Base-by-base conservation (phyloP, 2,329 filamentous ascomycete genomes). In the Aspergillus ochraceus region DNA sequence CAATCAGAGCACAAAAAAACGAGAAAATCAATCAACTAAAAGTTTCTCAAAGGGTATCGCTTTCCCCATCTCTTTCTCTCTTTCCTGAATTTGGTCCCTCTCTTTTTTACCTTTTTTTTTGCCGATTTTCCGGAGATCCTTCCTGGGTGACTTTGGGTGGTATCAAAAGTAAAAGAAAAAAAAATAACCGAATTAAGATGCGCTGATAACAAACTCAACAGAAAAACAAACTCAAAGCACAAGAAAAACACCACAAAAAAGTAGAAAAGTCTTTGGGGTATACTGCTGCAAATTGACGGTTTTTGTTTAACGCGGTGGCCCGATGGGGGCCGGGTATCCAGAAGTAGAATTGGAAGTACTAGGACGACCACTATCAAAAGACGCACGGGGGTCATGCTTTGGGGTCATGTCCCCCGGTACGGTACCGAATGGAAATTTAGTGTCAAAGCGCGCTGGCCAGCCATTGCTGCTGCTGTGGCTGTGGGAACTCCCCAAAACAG, bases 341-440 rank as follows among this genome's bases (percentile, higher is more conserved):
- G 91, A 94, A 90, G 90, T 90, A 85, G 92, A 96, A 89, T 96
- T 90, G 82, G 92, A 95, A 82, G 92, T 96, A 74, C 90, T 94
- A 77, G 92, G 92, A 75, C 92, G 90, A 76, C 92, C 92, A 83
- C 91, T 95, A 79, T 96, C 92, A 76, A 90, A 91, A 75, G 92
- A 96, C 76, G 88, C 88, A 77, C 92, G 89, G 76, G 90, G 84
- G 76, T 88, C 87, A 80, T 96, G 91, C 78, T 91, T 90, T 66
- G 92, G 91, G 46, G 91, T 96, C 68, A 87, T 84, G 77, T 96
- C 92, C 74, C 92, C 91, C 63, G 90, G 85, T 73, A 79, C 78
- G 65, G 80, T 77, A 70, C 84, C 83, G 77, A 87, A 87, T 73
- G 85, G 84, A 78, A 87, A 87, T 76, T 87, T 87, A 69, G 79